Conservation (phyloP, 2,329 filamentous ascomycete genomes). For the Talaromyces verruculosus region DNA sequence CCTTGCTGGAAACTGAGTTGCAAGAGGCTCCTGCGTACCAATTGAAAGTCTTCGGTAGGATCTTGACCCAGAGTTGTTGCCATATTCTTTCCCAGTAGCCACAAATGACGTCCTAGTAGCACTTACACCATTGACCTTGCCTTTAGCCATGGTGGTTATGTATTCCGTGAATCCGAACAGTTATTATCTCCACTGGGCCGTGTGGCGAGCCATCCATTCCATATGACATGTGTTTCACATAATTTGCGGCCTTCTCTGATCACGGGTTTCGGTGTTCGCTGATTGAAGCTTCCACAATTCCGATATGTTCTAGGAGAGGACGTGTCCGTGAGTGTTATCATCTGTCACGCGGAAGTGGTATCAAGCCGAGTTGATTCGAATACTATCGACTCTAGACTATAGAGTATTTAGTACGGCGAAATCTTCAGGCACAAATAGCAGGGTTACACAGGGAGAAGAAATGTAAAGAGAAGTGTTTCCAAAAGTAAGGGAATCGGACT, state of each 20-base stretch:
- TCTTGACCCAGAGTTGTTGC: background rate
- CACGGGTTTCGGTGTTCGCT: background rate
- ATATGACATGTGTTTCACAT: background rate
- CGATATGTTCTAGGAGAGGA: background rate
- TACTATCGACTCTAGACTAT: background rate
- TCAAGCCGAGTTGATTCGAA: background rate
- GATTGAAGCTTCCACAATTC: background rate
- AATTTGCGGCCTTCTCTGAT: background rate
- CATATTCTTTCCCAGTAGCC: background rate
- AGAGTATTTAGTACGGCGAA: background rate
- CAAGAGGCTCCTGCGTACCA: slow-evolving; percentile 9
- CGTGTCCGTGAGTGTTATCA: background rate
- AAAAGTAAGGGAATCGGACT: background rate
- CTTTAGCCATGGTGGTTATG: background rate
- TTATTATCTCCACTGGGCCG: background rate
- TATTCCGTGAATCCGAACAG: background rate
- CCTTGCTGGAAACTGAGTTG: slow-evolving; percentile 10
- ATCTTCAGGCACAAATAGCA: background rate
- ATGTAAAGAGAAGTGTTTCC: background rate
- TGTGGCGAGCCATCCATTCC: background rate
- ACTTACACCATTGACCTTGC: background rate
- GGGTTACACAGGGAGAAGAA: background rate
- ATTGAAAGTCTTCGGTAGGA: background rate
- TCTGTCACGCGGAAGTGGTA: background rate
- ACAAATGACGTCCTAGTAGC: background rate